Conservation (phyloP, 768 basidiomycete genomes). For the Arthromyces matolae region DNA sequence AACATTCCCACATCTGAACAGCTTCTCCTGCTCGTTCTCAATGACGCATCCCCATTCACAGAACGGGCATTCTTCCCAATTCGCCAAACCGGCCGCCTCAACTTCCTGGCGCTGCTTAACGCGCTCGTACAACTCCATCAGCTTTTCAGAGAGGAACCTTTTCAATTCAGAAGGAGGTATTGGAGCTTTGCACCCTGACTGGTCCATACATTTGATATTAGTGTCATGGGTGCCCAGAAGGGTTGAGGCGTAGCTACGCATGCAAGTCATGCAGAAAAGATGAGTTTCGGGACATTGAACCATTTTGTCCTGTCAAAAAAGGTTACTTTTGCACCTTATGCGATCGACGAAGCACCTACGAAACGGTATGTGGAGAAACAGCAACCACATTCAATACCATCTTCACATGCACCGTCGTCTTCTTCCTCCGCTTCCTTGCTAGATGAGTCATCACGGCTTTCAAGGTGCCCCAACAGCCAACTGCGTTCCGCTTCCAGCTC, state of each 20-base stretch:
- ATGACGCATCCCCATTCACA: conserved; percentile 87
- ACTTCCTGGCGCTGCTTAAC: conserved; percentile 79
- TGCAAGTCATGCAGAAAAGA: conserved; percentile 77
- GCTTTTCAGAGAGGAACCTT: conserved; percentile 63
- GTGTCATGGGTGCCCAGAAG: conserved; percentile 62
- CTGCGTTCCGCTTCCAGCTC: conserved; percentile 42
- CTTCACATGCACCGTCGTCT: conserved; percentile 33
- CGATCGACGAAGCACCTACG: conserved; percentile 40
- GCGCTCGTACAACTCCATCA: conserved; percentile 67
- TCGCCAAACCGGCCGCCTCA: conserved; percentile 71
- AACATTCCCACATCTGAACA: conserved; percentile 53
- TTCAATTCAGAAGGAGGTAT: conserved; percentile 69
- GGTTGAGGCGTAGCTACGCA: conserved; percentile 63
- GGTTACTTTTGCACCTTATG: background rate
- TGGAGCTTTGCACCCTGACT: conserved; percentile 61
- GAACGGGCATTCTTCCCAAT: conserved; percentile 85
- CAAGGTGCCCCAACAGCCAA: conserved; percentile 41
- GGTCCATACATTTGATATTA: conserved; percentile 77
- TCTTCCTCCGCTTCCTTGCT: conserved; percentile 25
- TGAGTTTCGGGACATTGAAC: conserved; percentile 88
- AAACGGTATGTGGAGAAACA: conserved; percentile 75
- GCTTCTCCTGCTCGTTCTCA: conserved; percentile 59
- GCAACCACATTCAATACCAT: conserved; percentile 83
- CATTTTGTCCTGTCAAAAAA: conserved; percentile 63
- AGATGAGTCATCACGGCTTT: conserved; percentile 3